A percentile compares a stretch with the other conserved stretches of the same genome.
Evolutionary conservation across 208 protist genomes (phyloP).

Genomic region (Naegleria gruberi): DNA sequence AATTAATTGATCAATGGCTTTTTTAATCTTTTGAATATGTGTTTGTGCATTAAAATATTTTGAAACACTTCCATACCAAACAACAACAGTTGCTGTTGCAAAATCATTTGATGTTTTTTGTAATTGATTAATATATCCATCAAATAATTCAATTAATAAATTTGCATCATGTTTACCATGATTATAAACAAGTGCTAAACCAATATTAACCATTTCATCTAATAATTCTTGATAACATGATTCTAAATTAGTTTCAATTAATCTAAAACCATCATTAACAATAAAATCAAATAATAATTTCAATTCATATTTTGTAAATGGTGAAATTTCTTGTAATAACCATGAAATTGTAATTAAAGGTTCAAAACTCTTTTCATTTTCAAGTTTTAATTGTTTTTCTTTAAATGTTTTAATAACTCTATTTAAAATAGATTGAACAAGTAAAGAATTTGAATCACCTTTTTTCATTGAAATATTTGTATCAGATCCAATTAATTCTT

Average conservation of each 20-base stretch:
- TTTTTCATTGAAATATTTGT: background rate
- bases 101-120: background rate
- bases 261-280: background rate
- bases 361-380: background rate
- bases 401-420: background rate
- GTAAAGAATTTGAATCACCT: no score
- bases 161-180: background rate
- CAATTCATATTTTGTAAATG: background rate
- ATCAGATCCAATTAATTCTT: background rate
- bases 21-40: background rate
- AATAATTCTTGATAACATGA: background rate
- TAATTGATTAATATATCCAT: background rate
- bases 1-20: background rate
- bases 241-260: background rate
- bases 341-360: background rate
- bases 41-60: background rate
- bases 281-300: background rate
- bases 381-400: background rate
- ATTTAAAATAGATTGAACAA: background rate
- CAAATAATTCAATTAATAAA: background rate
- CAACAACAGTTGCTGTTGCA: background rate
- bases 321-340: background rate
- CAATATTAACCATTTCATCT: conserved; percentile 1
- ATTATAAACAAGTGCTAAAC: background rate
- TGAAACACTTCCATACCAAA: conserved; percentile 8